A percentile compares a stretch with the other conserved stretches of the same genome.
Evolutionary conservation across 2,329 filamentous ascomycete genomes (phyloP).

Genomic region (Immersiporthe knoxdaviesiana): DNA sequence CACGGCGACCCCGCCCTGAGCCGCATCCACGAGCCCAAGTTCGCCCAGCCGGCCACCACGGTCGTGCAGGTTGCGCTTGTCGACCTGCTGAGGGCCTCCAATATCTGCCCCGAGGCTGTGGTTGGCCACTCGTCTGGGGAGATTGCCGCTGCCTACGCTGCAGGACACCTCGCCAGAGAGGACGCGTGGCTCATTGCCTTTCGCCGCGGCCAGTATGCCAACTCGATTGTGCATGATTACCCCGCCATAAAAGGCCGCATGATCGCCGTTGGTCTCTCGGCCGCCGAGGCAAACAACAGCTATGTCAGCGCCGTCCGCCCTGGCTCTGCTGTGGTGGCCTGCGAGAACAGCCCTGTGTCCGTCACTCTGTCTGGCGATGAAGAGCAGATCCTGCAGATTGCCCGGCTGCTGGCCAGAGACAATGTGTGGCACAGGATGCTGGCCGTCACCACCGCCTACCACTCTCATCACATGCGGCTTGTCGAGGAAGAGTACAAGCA

Average conservation of each 20-base stretch:
- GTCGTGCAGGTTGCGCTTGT: slow-evolving; percentile 33
- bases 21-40: slow-evolving; percentile 24
- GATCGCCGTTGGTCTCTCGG: slow-evolving; percentile 45
- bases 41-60: slow-evolving; percentile 28
- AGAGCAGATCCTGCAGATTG: slow-evolving; percentile 38
- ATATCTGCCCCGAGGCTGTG: slow-evolving; percentile 33
- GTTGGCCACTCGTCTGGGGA: slow-evolving; percentile 53
- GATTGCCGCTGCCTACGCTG: slow-evolving; percentile 49
- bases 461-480: slow-evolving; percentile 49
- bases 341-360: slow-evolving; percentile 49
- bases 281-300: slow-evolving; percentile 32
- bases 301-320: slow-evolving; percentile 34
- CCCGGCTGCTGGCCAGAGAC: slow-evolving; percentile 38
- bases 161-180: slow-evolving; percentile 41
- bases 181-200: slow-evolving; percentile 48
- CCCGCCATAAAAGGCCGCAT: slow-evolving; percentile 44
- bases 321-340: slow-evolving; percentile 43
- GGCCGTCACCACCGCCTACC: slow-evolving; percentile 46
- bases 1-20: slow-evolving; percentile 11
- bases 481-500: slow-evolving; percentile 44
- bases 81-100: slow-evolving; percentile 32
- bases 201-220: slow-evolving; percentile 44
- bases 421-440: slow-evolving; percentile 43
- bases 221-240: slow-evolving; percentile 35
- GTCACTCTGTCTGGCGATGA: slow-evolving; percentile 48